These are phyloP conservation scores for Bolboschoenus planiculmis DNA, from an alignment of 176 grass and related monocot species.

Conservation along the genomic window DNA sequence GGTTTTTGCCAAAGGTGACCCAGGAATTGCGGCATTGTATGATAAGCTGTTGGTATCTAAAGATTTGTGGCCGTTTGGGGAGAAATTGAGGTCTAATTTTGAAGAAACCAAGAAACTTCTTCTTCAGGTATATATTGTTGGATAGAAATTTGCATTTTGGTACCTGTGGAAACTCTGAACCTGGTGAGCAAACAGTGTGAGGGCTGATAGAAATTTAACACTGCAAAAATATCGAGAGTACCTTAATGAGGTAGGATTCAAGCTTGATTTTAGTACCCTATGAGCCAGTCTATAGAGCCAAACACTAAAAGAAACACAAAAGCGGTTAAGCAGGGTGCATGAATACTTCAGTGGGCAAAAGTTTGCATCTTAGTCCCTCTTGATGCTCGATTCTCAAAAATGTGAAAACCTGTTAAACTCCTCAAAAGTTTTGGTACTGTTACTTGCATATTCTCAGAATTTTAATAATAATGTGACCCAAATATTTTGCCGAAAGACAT, in stretches of 20 bases:
- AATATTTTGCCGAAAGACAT: not conserved
- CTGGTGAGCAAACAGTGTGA: not conserved
- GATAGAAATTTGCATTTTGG: not conserved
- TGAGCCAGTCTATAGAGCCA: not conserved
- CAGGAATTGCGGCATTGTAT: conserved; percentile 84
- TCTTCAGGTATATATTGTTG: conserved; percentile 47
- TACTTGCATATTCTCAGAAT: not conserved
- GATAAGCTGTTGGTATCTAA: conserved; percentile 83
- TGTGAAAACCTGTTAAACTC: not conserved
- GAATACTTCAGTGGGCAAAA: not conserved
- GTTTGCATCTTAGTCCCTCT: not conserved
- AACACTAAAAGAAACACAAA: not conserved
- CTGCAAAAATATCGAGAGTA: not conserved
- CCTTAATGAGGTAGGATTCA: not conserved
- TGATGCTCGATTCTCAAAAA: not conserved
- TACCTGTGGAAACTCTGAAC: not conserved
- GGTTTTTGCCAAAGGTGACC: conserved; percentile 95
- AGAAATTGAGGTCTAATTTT: conserved; percentile 59
- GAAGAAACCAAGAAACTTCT: conserved; percentile 79
- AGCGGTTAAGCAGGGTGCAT: not conserved
- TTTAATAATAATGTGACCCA: not conserved
- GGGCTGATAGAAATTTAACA: not conserved
- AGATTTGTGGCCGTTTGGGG: conserved; percentile 64
- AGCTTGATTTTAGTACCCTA: not conserved
- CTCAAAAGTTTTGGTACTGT: not conserved